phyloP scores from a whole-genome alignment of 768 basidiomycete genomes.

The Rhodotorula babjevae region DNA sequence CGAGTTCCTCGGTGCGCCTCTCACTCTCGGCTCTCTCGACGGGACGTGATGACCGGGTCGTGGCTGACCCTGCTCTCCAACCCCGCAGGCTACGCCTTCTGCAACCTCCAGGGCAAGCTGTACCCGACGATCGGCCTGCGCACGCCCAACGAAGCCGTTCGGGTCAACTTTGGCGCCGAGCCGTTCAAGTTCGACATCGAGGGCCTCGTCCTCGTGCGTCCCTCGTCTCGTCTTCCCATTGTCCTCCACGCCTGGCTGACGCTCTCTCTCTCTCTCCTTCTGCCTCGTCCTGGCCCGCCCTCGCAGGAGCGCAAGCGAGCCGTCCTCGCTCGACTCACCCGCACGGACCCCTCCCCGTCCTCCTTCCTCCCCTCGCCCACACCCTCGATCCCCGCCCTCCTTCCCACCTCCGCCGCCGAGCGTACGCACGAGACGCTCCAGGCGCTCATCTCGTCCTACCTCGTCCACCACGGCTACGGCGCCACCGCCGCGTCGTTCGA shows the following conservation, averaged over 20 bases:
- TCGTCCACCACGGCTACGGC: constrained; percentile 78
- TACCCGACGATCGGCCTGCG: constrained; percentile 87
- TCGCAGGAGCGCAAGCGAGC: constrained; percentile 39
- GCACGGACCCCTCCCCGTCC: background rate
- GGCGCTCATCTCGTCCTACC: constrained; percentile 70
- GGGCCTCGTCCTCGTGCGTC: constrained; percentile 57
- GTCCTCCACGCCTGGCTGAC: too few relatives aligned
- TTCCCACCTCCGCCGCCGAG: constrained; percentile 25
- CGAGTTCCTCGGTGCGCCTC: constrained; percentile 45
- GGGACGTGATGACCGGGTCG: fast-evolving
- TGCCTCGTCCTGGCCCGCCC: background rate
- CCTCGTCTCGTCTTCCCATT: background rate
- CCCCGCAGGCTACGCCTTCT: constrained; percentile 36
- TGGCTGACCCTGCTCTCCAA: background rate
- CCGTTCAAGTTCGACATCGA: constrained; percentile 89
- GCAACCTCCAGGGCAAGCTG: constrained; percentile 56
- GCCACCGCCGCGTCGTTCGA: constrained; percentile 66
- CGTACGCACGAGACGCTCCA: constrained; percentile 61
- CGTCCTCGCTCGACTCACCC: constrained; percentile 9
- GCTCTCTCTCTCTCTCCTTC: too few relatives aligned
- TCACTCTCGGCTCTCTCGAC: background rate
- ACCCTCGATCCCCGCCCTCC: constrained; percentile 20
- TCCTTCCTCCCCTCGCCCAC: constrained; percentile 9
- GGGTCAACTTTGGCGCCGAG: constrained; percentile 81
- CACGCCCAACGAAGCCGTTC: constrained; percentile 68